Percentiles rank a stretch among this genome's conserved stretches.
Conservation (phyloP, 768 basidiomycete genomes). For the Tulasnella sp. region DNA sequence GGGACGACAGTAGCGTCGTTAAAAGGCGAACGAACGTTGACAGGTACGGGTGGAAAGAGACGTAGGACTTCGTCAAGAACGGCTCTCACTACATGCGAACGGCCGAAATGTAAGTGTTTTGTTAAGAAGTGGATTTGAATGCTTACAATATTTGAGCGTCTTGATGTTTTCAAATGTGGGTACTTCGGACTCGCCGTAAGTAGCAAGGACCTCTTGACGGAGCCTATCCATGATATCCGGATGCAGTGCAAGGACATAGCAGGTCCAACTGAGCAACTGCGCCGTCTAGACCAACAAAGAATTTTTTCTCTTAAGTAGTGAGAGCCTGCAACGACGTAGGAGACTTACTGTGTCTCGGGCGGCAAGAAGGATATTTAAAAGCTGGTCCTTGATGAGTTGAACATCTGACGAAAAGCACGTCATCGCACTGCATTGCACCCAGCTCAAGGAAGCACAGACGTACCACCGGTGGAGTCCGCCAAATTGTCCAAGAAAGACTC, state of each 20-base stretch:
- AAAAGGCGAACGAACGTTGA: slow-evolving; percentile 31
- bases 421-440: too few species aligned
- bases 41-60: slow-evolving; percentile 38
- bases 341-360: slow-evolving; percentile 28
- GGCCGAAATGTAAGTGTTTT: not conserved
- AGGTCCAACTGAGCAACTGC: slow-evolving; percentile 24
- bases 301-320: not conserved
- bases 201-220: slow-evolving; percentile 34
- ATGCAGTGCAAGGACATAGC: slow-evolving; percentile 27
- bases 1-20: not conserved
- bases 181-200: not conserved
- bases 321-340: not conserved
- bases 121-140: not conserved
- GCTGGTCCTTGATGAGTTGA: slow-evolving; percentile 23
- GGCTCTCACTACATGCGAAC: slow-evolving; percentile 35
- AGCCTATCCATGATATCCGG: slow-evolving; percentile 27
- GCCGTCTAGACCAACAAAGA: slow-evolving; percentile 16
- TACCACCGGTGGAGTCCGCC: slow-evolving; percentile 2
- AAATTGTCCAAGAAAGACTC: slow-evolving; percentile 31
- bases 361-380: slow-evolving; percentile 30
- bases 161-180: slow-evolving; percentile 23
- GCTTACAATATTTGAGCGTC: slow-evolving; percentile 28
- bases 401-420: not conserved
- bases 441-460: not conserved
- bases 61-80: slow-evolving; percentile 40